These are phyloP conservation scores for Rhodotorula glutinis DNA, from an alignment of 1,284 basidiomycete genomes.

Conservation along the genomic window DNA sequence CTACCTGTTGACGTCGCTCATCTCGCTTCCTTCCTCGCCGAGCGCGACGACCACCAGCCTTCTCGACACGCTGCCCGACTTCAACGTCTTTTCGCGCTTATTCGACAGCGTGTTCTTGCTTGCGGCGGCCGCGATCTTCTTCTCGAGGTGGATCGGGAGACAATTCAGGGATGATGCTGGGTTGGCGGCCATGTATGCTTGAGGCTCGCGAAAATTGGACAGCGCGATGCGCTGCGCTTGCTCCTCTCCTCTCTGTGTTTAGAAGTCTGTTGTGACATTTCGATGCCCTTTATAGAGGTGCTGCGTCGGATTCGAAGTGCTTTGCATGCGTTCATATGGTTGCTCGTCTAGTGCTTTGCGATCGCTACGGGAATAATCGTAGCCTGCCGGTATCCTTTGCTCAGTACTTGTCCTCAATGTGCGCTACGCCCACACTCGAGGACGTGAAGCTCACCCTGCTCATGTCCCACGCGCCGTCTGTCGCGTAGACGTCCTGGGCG, in stretches of 20 bases:
- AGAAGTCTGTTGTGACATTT: too few species aligned
- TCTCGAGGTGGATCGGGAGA: constrained; percentile 39
- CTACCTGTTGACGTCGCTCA: constrained; percentile 51
- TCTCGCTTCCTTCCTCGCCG: constrained; percentile 48
- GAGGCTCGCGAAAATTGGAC: too few species aligned
- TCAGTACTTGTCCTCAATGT: neutral
- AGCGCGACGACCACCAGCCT: constrained; percentile 40
- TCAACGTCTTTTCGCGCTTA: constrained; percentile 49
- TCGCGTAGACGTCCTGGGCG: constrained; percentile 27
- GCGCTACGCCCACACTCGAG: neutral
- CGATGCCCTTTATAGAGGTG: too few species aligned
- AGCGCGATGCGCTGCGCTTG: too few species aligned
- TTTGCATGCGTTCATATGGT: too few species aligned
- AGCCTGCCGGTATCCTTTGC: constrained; percentile 9
- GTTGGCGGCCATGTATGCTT: constrained; percentile 25
- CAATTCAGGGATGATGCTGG: constrained; percentile 41
- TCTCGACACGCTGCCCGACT: constrained; percentile 50
- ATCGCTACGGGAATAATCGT: constrained; percentile 28
- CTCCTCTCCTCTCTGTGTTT: too few species aligned
- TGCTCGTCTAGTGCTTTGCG: constrained; percentile 22
- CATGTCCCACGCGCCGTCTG: constrained; percentile 32
- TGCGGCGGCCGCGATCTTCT: constrained; percentile 44
- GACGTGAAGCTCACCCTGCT: constrained; percentile 13
- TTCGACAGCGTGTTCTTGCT: constrained; percentile 50
- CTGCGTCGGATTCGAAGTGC: too few species aligned